Evolutionary conservation across 345 rosid genomes (phyloP).

Genomic region (Gynandropsis gynandra): DNA sequence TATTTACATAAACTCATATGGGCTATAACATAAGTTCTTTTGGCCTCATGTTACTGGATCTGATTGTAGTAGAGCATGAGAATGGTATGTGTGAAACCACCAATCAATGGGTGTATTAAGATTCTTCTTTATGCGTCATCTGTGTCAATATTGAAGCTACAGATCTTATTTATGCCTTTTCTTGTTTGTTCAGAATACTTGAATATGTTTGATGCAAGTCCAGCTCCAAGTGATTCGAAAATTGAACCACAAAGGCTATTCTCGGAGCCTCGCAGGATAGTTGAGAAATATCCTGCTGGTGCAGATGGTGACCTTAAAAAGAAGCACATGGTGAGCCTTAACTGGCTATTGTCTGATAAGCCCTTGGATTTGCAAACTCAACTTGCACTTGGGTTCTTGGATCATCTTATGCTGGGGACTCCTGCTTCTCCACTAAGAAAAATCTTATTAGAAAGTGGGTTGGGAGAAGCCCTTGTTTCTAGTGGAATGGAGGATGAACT

Average conservation of each 20-base stretch:
- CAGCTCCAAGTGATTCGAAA: constrained; percentile 55
- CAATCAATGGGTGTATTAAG: no score
- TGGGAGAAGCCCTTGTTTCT: constrained; percentile 86
- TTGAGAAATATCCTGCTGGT: constrained; percentile 76
- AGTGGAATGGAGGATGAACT: constrained; percentile 91
- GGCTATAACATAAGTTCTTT: no score
- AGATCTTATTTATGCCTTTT: constrained; percentile 4
- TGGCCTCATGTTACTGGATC: no score
- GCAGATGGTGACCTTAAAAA: constrained; percentile 64
- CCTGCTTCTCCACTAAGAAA: constrained; percentile 92
- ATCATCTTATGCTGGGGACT: constrained; percentile 89
- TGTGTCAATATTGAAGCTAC: not conserved
- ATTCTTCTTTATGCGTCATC: no score
- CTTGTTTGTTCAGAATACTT: constrained; percentile 55
- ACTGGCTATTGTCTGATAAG: constrained; percentile 82
- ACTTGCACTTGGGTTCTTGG: constrained; percentile 74
- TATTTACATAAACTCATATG: no score
- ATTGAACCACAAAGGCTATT: constrained; percentile 59
- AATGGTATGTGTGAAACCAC: no score
- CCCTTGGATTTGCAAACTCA: constrained; percentile 82
- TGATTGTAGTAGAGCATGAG: no score
- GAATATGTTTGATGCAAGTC: constrained; percentile 61
- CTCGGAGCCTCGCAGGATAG: constrained; percentile 56
- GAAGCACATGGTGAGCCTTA: constrained; percentile 92
- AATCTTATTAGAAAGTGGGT: constrained; percentile 77